These are phyloP conservation scores for Vitis rotundifolia DNA, from an alignment of 164 flowering plant genomes.

Conservation along the genomic window DNA sequence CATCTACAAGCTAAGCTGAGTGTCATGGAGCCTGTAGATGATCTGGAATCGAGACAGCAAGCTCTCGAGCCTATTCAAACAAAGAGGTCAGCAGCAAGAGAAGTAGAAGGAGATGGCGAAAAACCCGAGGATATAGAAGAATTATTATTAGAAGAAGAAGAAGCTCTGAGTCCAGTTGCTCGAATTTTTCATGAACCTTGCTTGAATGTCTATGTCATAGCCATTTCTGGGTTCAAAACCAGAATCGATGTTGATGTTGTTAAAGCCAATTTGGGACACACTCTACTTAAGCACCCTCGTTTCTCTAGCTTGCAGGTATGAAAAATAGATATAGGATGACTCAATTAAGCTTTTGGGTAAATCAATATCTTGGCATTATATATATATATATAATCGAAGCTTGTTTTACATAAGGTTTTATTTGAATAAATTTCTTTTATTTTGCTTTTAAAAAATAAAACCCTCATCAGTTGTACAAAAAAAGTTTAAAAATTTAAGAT, in stretches of 20 bases:
- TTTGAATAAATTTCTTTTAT: background rate
- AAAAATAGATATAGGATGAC: background rate
- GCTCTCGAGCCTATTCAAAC: conserved; percentile 15
- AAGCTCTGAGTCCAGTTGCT: conserved; percentile 52
- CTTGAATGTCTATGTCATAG: conserved; percentile 40
- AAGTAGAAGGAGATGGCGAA: background rate
- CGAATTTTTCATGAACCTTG: conserved; percentile 42
- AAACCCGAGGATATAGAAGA: background rate
- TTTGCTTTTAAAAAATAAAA: background rate
- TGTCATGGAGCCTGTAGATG: background rate
- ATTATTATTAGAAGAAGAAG: conserved; percentile 9
- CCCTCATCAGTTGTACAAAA: too few relatives aligned
- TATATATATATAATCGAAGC: too few relatives aligned
- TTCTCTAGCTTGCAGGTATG: conserved; percentile 54
- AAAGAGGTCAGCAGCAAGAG: background rate
- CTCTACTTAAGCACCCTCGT: conserved; percentile 43
- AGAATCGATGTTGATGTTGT: conserved; percentile 11
- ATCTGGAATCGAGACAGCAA: background rate
- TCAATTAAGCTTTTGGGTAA: too few relatives aligned
- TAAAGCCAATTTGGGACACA: conserved; percentile 24
- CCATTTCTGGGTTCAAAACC: conserved; percentile 48
- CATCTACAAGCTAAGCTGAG: too few relatives aligned
- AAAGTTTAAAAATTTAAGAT: too few relatives aligned
- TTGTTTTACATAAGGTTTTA: too few relatives aligned
- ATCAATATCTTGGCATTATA: too few relatives aligned